These are phyloP conservation scores for Termitomyces sp. DNA, from an alignment of 768 basidiomycete species.

Conservation along the genomic window DNA sequence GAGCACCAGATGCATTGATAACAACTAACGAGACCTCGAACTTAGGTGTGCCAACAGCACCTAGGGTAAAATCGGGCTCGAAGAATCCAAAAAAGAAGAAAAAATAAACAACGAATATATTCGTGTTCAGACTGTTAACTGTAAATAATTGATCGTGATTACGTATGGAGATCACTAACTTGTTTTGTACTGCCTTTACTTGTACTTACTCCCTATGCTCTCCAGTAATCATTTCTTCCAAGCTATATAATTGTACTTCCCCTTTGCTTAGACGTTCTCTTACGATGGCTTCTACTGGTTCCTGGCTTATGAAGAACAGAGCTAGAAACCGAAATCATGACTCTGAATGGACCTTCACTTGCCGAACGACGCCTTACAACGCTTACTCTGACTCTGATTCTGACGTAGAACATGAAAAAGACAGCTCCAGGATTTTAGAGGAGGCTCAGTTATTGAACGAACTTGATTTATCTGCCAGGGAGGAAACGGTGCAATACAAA, in stretches of 20 bases:
- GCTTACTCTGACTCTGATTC: conserved; percentile 18
- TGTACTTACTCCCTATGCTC: neutral
- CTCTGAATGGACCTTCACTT: conserved; percentile 33
- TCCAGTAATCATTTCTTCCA: neutral
- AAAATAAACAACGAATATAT: too few relatives aligned
- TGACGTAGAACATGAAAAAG: conserved; percentile 12
- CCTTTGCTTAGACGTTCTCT: neutral
- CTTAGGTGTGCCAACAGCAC: too few relatives aligned
- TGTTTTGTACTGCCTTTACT: neutral
- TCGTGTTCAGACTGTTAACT: too few relatives aligned
- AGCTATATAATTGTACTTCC: neutral
- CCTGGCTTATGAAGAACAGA: neutral
- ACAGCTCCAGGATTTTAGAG: conserved; percentile 16
- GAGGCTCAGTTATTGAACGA: conserved; percentile 33
- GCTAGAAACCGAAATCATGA: neutral
- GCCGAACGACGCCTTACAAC: conserved; percentile 18
- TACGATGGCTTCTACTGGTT: neutral
- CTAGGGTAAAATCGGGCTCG: too few relatives aligned
- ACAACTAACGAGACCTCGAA: neutral
- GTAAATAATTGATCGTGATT: neutral
- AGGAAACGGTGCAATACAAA: conserved; percentile 59
- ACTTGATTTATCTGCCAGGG: conserved; percentile 53
- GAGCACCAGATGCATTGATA: too few relatives aligned
- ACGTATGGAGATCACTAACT: neutral
- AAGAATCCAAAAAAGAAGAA: too few relatives aligned